Percentiles rank a stretch among this genome's conserved stretches.
phyloP scores from a whole-genome alignment of 202 grass and related monocot species.

The Panicum virgatum region DNA sequence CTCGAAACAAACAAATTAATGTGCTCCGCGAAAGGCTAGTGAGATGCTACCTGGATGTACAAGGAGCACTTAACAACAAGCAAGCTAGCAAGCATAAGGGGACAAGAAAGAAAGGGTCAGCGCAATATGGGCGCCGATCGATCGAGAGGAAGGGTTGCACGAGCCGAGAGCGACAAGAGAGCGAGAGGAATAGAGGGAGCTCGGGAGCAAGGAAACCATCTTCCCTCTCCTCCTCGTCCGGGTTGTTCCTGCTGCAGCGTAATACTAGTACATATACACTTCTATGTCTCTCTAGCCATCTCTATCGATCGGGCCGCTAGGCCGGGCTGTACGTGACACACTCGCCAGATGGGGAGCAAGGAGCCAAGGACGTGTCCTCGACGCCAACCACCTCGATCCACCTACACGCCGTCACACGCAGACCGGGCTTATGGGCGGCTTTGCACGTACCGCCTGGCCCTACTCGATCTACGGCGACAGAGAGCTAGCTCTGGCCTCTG shows the following conservation, averaged over 20 bases:
- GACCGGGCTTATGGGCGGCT: too few species aligned
- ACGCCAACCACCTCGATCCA: not conserved
- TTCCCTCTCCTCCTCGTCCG: not conserved
- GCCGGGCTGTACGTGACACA: not conserved
- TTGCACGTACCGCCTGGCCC: too few species aligned
- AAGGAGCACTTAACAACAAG: not conserved
- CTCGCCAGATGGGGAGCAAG: not conserved
- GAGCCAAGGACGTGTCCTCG: not conserved
- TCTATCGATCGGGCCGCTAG: not conserved
- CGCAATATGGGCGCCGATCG: not conserved
- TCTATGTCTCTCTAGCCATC: not conserved
- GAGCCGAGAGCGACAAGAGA: not conserved
- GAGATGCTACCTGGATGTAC: not conserved
- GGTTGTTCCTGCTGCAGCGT: slow-evolving; percentile 12
- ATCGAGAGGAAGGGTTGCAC: slow-evolving; percentile 1
- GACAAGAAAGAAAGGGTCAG: not conserved
- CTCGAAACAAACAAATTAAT: not conserved
- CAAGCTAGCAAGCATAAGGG: too few species aligned
- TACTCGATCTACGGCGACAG: too few species aligned
- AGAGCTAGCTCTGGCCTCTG: too few species aligned
- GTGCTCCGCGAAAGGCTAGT: not conserved
- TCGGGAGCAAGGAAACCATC: not conserved
- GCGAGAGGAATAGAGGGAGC: not conserved
- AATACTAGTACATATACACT: too few species aligned
- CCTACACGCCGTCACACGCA: too few species aligned